Percentiles rank a stretch among this genome's conserved stretches.
Evolutionary conservation across 371 early-diverging fungal genomes (phyloP).

Genomic region (Entomophthora muscae): DNA sequence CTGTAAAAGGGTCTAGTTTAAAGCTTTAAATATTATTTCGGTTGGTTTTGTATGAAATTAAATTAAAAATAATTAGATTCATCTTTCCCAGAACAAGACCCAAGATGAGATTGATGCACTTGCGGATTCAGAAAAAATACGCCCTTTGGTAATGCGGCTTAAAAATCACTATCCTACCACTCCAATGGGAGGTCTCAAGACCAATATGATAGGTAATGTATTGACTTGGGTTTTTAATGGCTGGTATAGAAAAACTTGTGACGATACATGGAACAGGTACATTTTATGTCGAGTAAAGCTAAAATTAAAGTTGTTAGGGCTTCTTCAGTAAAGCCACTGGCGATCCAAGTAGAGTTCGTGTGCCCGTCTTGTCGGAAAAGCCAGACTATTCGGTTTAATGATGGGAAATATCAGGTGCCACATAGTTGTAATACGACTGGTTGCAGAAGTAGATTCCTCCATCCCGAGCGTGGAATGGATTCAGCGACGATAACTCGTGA

Average conservation of each 20-base stretch:
- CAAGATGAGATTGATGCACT: background rate
- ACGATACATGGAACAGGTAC: slow-evolving; percentile 2
- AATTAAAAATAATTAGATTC: background rate
- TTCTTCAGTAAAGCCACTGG: slow-evolving; percentile 23
- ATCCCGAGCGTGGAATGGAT: slow-evolving; percentile 21
- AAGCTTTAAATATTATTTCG: background rate
- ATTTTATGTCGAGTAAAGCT: slow-evolving; percentile 14
- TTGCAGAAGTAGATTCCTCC: slow-evolving; percentile 25
- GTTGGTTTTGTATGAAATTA: background rate
- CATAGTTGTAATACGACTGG: slow-evolving; percentile 21
- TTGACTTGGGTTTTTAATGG: background rate
- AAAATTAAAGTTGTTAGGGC: slow-evolving; percentile 16
- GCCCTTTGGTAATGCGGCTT: background rate
- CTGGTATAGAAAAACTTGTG: background rate
- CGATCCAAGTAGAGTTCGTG: slow-evolving; percentile 23
- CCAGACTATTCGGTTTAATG: slow-evolving; percentile 21
- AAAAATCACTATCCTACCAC: slow-evolving; percentile 1
- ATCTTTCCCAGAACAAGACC: background rate
- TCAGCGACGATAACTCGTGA: slow-evolving; percentile 32
- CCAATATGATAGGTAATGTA: background rate
- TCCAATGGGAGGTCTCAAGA: background rate
- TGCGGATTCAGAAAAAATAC: background rate
- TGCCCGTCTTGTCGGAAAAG: slow-evolving; percentile 21
- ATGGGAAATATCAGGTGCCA: slow-evolving; percentile 24
- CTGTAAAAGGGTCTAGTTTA: background rate